Evolutionary conservation across 257 asterid genomes (phyloP).

Genomic region (Plantago major): DNA sequence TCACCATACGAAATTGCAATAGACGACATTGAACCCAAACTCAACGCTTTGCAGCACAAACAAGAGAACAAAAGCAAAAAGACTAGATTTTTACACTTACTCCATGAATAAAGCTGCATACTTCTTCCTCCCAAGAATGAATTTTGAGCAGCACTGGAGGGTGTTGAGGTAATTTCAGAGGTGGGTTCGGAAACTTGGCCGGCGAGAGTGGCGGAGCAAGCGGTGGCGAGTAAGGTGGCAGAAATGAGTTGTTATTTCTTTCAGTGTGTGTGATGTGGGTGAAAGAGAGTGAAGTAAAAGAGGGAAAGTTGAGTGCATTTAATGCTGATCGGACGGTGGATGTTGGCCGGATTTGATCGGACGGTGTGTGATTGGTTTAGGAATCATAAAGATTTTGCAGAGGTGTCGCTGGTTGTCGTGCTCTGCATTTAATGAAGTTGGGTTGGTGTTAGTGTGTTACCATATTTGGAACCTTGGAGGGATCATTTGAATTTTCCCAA

Average conservation of each 20-base stretch:
- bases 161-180: too few relatives aligned
- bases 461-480: not conserved
- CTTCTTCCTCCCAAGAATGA: constrained; percentile 11
- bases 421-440: not conserved
- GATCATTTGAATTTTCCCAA: not conserved
- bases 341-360: not conserved
- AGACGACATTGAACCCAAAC: constrained; percentile 90
- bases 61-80: constrained; percentile 32
- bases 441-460: not conserved
- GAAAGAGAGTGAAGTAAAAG: constrained; percentile 13
- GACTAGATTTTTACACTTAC: constrained; percentile 17
- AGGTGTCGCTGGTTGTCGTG: constrained; percentile 19
- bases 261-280: constrained; percentile 21
- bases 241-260: not conserved
- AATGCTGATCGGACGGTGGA: constrained; percentile 11
- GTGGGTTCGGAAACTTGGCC: too few relatives aligned
- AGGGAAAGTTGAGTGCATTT: constrained; percentile 15
- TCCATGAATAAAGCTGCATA: constrained; percentile 16
- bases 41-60: constrained; percentile 35
- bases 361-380: constrained; percentile 10
- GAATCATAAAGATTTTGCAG: not conserved
- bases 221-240: not conserved
- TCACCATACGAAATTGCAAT: constrained; percentile 84
- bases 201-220: not conserved
- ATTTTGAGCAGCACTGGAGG: not conserved